Percentiles rank a stretch among this genome's conserved stretches.
Evolutionary conservation across 495 filamentous ascomycete genomes (phyloP).

Genomic region (Extremus antarcticus): DNA sequence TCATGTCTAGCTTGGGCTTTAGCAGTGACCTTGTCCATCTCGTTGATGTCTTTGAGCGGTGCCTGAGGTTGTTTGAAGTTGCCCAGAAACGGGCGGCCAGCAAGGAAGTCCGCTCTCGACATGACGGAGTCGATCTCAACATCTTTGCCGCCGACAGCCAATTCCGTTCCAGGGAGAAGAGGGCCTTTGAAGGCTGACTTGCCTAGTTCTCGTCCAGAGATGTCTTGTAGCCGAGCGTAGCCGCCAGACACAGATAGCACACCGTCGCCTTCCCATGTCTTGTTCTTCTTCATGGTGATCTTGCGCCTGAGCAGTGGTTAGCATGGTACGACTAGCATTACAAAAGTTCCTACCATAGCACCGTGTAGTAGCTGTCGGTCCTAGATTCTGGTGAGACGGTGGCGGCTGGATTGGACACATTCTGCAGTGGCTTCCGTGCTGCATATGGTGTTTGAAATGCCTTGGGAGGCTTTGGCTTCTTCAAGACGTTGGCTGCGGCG

Average conservation of each 20-base stretch:
- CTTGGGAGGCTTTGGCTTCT: conserved; percentile 6
- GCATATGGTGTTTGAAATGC: conserved; percentile 7
- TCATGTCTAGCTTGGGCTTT: conserved; percentile 19
- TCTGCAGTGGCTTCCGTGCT: conserved; percentile 35
- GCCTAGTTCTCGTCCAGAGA: conserved; percentile 59
- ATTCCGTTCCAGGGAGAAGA: conserved; percentile 49
- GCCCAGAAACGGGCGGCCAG: conserved; percentile 42
- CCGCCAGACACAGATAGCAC: conserved; percentile 49
- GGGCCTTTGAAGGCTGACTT: conserved; percentile 41
- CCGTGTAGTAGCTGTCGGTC: conserved; percentile 50
- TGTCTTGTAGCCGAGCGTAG: conserved; percentile 52
- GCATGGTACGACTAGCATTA: not conserved
- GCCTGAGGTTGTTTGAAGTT: conserved; percentile 18
- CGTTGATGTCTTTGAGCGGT: conserved; percentile 10
- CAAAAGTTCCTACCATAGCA: conserved; percentile 44
- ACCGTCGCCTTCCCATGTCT: conserved; percentile 82
- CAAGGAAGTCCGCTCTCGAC: conserved; percentile 50
- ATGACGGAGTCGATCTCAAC: conserved; percentile 62
- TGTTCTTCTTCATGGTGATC: conserved; percentile 68
- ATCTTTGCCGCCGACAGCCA: conserved; percentile 62
- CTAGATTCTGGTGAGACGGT: conserved; percentile 7
- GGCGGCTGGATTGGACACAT: conserved; percentile 29
- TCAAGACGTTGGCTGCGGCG: conserved; percentile 4
- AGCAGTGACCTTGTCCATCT: conserved; percentile 2
- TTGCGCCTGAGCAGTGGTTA: conserved; percentile 46